Evolutionary conservation across 2,329 filamentous ascomycete genomes (phyloP).

Genomic region (Cladobotryum mycophilum): DNA sequence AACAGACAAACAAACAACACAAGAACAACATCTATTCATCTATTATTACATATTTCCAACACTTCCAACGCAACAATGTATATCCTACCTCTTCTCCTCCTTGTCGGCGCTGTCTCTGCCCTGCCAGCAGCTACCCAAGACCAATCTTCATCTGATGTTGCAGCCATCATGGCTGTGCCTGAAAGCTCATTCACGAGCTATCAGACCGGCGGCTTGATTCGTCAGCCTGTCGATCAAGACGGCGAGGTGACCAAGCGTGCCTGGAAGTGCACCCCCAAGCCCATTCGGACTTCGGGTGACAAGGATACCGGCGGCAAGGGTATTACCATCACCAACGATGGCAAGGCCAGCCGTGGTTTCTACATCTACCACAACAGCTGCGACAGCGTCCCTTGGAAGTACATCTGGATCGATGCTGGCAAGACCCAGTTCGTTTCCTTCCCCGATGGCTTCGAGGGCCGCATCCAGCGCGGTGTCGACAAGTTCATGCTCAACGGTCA

Average conservation of each 20-base stretch:
- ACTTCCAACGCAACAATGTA: background rate
- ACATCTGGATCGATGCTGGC: constrained; percentile 19
- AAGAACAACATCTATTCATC: no score
- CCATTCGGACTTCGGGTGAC: background rate
- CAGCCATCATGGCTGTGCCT: background rate
- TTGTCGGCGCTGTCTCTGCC: background rate
- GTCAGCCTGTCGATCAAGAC: background rate
- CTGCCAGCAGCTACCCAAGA: background rate
- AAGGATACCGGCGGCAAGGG: background rate
- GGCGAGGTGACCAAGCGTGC: background rate
- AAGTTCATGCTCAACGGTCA: constrained; percentile 18
- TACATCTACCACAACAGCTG: constrained; percentile 21
- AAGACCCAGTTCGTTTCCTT: constrained; percentile 20
- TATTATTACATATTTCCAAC: no score
- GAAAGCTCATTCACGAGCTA: background rate
- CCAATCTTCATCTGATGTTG: background rate
- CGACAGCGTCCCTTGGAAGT: constrained; percentile 21
- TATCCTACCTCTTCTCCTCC: background rate
- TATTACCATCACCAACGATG: background rate
- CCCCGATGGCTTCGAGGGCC: constrained; percentile 20
- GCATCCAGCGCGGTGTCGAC: constrained; percentile 21
- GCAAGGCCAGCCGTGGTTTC: background rate
- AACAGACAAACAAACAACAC: no score
- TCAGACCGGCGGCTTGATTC: background rate
- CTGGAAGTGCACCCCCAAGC: background rate